These are phyloP conservation scores for Eleusine coracana DNA, from an alignment of 176 grass and related monocot species.

Conservation along the genomic window DNA sequence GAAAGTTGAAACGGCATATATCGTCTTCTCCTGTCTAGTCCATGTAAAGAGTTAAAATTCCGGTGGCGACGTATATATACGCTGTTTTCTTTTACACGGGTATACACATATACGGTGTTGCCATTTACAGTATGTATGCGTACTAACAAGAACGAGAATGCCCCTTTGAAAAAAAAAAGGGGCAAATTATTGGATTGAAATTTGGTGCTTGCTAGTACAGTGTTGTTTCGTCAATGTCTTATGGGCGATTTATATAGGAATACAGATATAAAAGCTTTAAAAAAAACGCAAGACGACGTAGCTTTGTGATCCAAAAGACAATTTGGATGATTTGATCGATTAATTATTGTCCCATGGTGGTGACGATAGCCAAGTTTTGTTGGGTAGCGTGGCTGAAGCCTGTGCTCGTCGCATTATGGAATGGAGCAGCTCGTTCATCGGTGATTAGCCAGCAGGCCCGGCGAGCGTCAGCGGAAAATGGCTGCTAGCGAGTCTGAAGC, in stretches of 20 bases:
- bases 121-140: background rate
- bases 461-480: background rate
- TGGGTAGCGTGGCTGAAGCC: background rate
- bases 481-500: background rate
- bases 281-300: background rate
- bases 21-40: slow-evolving; percentile 19
- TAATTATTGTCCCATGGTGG: no score
- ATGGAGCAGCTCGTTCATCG: background rate
- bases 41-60: slow-evolving; percentile 24
- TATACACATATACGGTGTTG: background rate
- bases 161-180: no score
- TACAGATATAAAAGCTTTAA: background rate
- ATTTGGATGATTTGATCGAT: background rate
- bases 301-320: background rate
- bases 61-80: background rate
- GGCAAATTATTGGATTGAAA: background rate
- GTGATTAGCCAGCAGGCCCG: background rate
- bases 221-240: no score
- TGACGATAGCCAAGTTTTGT: background rate
- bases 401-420: background rate
- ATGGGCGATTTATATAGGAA: no score
- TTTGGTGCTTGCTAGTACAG: background rate
- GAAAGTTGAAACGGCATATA: background rate
- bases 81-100: background rate
- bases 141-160: background rate